These are phyloP conservation scores for Dothideomycetidae sp. DNA, from an alignment of 2,329 filamentous ascomycete genomes.

Conservation along the genomic window DNA sequence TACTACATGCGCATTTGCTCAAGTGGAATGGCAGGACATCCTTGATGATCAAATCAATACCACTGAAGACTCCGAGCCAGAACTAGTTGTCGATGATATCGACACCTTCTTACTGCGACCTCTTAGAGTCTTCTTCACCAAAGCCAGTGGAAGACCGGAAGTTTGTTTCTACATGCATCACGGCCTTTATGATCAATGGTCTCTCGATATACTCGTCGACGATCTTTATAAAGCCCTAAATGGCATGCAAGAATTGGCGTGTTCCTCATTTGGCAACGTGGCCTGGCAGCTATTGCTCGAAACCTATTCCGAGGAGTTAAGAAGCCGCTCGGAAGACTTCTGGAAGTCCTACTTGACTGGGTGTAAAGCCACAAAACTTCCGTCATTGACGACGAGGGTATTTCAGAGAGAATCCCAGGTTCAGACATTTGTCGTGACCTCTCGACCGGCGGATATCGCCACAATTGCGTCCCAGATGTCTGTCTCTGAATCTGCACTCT, in stretches of 20 bases:
- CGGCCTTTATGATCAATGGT: slow-evolving; percentile 88
- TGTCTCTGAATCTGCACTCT: slow-evolving; percentile 54
- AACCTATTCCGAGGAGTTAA: neutral
- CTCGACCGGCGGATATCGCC: neutral
- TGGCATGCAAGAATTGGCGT: slow-evolving; percentile 18
- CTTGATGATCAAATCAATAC: slow-evolving; percentile 18
- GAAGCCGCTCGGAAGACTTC: slow-evolving; percentile 30
- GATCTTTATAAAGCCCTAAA: slow-evolving; percentile 47
- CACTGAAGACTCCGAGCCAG: slow-evolving; percentile 11
- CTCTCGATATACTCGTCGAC: slow-evolving; percentile 53
- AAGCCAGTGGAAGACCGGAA: slow-evolving; percentile 17
- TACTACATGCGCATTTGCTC: slow-evolving; percentile 37
- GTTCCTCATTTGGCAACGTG: slow-evolving; percentile 50
- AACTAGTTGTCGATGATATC: slow-evolving; percentile 19
- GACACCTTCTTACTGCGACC: slow-evolving; percentile 38
- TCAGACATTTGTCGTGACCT: neutral
- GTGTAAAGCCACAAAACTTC: slow-evolving; percentile 41
- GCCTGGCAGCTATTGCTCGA: slow-evolving; percentile 17
- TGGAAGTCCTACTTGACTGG: slow-evolving; percentile 55
- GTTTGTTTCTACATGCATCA: slow-evolving; percentile 56
- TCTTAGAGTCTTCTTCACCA: slow-evolving; percentile 44
- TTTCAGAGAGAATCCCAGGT: slow-evolving; percentile 6
- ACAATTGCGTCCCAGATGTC: slow-evolving; percentile 16
- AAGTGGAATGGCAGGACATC: slow-evolving; percentile 48
- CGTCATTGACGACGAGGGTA: slow-evolving; percentile 39